Percentiles rank a stretch among this genome's conserved stretches.
These are phyloP conservation scores for Chaetomium fimeti DNA, from an alignment of 495 filamentous ascomycete species.

Conservation along the genomic window DNA sequence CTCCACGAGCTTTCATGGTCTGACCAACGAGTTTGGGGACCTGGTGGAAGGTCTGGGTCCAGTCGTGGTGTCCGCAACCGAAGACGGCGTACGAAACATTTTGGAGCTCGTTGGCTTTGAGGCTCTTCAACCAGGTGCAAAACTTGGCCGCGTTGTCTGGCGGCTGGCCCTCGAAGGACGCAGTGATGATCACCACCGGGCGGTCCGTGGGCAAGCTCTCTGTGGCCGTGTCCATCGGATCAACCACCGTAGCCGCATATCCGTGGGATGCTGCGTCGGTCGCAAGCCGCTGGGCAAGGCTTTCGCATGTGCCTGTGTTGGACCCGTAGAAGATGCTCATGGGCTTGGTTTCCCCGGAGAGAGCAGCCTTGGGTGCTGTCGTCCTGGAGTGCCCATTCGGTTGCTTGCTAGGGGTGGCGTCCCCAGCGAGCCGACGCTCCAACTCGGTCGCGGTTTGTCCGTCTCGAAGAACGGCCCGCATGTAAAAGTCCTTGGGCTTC, in stretches of 20 bases:
- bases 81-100: conserved; percentile 64
- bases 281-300: conserved; percentile 62
- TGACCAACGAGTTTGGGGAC: conserved; percentile 65
- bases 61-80: conserved; percentile 61
- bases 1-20: conserved; percentile 51
- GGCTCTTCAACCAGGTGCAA: conserved; percentile 59
- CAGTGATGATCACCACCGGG: conserved; percentile 65
- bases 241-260: conserved; percentile 54
- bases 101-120: conserved; percentile 52
- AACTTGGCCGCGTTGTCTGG: conserved; percentile 73
- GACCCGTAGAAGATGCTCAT: conserved; percentile 71
- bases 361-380: neutral
- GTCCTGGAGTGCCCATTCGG: conserved; percentile 18
- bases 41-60: conserved; percentile 69
- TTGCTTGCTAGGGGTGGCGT: conserved; percentile 12
- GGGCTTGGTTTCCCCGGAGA: conserved; percentile 31
- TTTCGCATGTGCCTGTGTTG: conserved; percentile 74
- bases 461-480: conserved; percentile 61
- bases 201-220: conserved; percentile 59
- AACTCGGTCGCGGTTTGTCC: conserved; percentile 59
- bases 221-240: conserved; percentile 60
- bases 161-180: conserved; percentile 73
- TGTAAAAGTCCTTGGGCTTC: conserved; percentile 72
- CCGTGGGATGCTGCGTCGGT: conserved; percentile 58
- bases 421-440: conserved; percentile 49